Evolutionary conservation across 495 filamentous ascomycete species (phyloP).

Genomic region (Delitschia confertaspora): DNA sequence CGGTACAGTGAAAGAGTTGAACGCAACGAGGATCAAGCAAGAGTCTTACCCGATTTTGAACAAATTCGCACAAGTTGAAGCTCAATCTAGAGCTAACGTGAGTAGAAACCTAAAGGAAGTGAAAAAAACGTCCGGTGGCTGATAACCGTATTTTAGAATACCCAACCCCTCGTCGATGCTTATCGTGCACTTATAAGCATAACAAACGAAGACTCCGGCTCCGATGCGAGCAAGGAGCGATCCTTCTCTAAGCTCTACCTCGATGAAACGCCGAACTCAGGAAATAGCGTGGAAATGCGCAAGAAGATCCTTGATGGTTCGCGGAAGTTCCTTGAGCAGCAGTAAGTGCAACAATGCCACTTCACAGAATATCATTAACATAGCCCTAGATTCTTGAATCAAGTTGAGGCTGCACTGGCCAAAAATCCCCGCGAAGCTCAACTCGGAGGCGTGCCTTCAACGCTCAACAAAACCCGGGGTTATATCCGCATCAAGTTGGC

Average conservation of each 20-base stretch:
- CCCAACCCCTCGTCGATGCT: conserved; percentile 59
- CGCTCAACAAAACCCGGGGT: conserved; percentile 80
- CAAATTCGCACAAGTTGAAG: conserved; percentile 63
- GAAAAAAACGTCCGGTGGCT: conserved; percentile 14
- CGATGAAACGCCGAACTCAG: conserved; percentile 57
- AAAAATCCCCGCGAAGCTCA: conserved; percentile 84
- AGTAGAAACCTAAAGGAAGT: conserved; percentile 34
- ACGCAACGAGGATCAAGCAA: conserved; percentile 57
- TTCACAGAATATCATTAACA: neutral
- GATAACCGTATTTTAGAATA: conserved; percentile 16
- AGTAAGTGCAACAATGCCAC: conserved; percentile 29
- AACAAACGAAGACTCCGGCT: conserved; percentile 54
- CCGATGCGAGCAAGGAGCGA: conserved; percentile 57
- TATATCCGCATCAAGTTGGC: conserved; percentile 71
- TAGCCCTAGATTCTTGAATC: conserved; percentile 48
- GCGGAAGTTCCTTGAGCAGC: conserved; percentile 62
- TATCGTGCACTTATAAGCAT: conserved; percentile 72
- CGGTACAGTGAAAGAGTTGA: conserved; percentile 66
- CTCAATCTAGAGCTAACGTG: conserved; percentile 55
- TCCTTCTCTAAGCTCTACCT: conserved; percentile 66
- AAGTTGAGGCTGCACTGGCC: conserved; percentile 63
- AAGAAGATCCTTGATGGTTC: conserved; percentile 72
- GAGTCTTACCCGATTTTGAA: conserved; percentile 58
- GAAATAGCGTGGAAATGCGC: conserved; percentile 50
- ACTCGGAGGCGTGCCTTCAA: conserved; percentile 77